Evolutionary conservation across 495 filamentous ascomycete species (phyloP), one percentile per base, ranked within the genome.

Genomic region (Lophiostoma macrostomum): DNA sequence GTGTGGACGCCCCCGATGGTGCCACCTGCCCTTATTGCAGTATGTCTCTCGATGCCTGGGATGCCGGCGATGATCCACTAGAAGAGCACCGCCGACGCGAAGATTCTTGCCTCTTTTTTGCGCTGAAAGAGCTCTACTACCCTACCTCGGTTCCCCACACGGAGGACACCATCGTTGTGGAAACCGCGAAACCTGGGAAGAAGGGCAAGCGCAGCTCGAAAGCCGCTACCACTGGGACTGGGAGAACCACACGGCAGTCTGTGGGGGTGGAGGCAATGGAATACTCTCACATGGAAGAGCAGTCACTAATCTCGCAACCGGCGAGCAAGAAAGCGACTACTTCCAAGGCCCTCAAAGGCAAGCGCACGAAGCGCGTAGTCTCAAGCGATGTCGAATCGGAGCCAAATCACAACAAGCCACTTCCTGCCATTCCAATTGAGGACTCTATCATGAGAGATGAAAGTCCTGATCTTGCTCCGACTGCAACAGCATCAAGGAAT

Each of bases 11-110:
- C 23, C 79, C 88, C 46, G 93, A 98, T 68, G 81, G 89, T 67
- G 87, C 85, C 2, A 90, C 80, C 11, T 98, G 93, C 65, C 79
- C 83, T 14, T 96, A 97, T 67, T 98, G 93, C 69, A 78, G 80
- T 29, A 69, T 96, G 24, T 85, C 81, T 25, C 76, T 97, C 38
- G 89, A 95, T 67, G 88, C 87, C 1, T 97, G 91, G 91, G 91
- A 95, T 64, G 83, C 87, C 11, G 83, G 84, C 58, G 91, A 97
- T 68, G 83, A 91, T 60, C 91, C 91, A 60, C 78, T 79, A 85
- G 83, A 91, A 47, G 93, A 98, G 68, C 93, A 98, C 62, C 77
- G 80, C 54, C 80, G 80, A 18, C 85, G 93, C 44, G 84, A 84
- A 2, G 78, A 1, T 19, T 74, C 84, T 27, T 98, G 93, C 66